A percentile compares a stretch with the other conserved stretches of the same genome.
Conservation (phyloP, 108 stramenopile species). For the Nitzschia sp. region DNA sequence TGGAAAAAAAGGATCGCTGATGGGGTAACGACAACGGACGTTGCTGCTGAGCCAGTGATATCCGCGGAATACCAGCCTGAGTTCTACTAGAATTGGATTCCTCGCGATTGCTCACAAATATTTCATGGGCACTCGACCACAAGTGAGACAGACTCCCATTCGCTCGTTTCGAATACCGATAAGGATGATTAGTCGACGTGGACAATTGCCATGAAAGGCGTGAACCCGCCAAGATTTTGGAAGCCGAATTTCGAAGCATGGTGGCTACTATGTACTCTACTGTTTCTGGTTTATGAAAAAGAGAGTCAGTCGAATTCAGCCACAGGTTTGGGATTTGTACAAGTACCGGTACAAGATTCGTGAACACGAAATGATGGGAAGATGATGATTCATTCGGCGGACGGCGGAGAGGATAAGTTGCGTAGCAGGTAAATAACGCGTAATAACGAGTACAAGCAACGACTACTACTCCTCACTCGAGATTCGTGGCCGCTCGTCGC, state of each 20-base stretch:
- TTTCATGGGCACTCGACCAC: neutral
- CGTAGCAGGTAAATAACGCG: no score
- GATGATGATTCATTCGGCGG: no score
- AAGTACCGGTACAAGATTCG: no score
- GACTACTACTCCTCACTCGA: no score
- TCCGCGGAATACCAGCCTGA: neutral
- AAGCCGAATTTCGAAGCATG: neutral
- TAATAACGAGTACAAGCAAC: no score
- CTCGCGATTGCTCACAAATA: neutral
- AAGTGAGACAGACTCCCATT: neutral
- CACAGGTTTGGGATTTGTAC: no score
- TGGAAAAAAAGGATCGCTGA: neutral
- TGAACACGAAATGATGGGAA: no score
- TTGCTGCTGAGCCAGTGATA: neutral
- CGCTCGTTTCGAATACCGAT: neutral
- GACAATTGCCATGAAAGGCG: neutral
- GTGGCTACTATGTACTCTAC: no score
- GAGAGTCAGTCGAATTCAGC: no score
- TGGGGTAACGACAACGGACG: slow-evolving; percentile 5
- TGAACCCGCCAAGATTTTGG: neutral
- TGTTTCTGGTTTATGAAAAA: no score
- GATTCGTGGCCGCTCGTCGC: no score
- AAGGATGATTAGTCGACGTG: neutral
- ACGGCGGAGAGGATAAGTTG: no score
- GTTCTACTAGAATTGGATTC: neutral